Conservation (phyloP, 2,329 filamentous ascomycete genomes). For the Pestalotiopsis sp. region DNA sequence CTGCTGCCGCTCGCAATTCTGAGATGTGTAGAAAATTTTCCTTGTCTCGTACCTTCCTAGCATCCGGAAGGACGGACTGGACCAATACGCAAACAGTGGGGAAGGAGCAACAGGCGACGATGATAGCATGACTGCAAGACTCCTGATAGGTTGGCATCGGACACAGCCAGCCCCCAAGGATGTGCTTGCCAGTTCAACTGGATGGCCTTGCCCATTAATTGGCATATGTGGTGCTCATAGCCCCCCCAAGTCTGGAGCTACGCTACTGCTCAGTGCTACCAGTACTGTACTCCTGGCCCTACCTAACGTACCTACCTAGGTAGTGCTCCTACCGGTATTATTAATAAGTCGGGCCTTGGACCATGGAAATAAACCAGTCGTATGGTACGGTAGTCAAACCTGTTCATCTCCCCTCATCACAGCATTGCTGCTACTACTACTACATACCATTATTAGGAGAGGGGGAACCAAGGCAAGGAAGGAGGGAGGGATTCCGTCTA, state of each 20-base stretch:
- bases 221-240: background rate
- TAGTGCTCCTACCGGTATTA: background rate
- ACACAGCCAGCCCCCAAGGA: background rate
- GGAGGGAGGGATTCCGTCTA: background rate
- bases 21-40: background rate
- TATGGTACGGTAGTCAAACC: background rate
- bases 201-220: background rate
- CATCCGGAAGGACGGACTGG: background rate
- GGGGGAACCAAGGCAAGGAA: background rate
- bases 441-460: background rate
- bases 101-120: background rate
- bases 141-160: background rate
- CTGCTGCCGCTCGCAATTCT: background rate
- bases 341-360: background rate
- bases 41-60: background rate
- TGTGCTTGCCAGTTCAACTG: background rate
- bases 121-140: background rate
- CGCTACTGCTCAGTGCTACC: background rate
- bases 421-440: background rate
- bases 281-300: background rate
- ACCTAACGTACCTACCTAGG: too few species aligned
- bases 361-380: background rate
- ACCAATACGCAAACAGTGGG: background rate
- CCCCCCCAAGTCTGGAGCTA: background rate
- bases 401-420: background rate